These are phyloP conservation scores for Aspergillus tanneri DNA, from an alignment of 2,329 filamentous ascomycete species.

Conservation along the genomic window DNA sequence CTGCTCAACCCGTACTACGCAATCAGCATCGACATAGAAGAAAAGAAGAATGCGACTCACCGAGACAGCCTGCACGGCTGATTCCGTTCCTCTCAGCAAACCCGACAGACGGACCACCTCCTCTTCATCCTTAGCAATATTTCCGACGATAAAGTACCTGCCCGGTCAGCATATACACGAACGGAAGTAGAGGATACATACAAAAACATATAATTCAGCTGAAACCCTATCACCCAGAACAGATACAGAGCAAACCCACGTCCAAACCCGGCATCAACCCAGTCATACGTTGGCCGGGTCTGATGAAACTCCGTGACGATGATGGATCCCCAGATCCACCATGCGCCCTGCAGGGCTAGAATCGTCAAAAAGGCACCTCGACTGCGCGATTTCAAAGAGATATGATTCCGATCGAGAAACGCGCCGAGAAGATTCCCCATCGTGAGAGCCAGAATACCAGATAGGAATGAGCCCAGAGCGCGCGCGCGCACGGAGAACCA, in stretches of 20 bases:
- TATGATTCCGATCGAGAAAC: constrained; percentile 59
- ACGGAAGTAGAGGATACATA: constrained; percentile 41
- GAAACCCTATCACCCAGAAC: constrained; percentile 66
- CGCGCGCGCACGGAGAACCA: constrained; percentile 71
- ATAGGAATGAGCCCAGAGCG: constrained; percentile 69
- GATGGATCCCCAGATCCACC: constrained; percentile 71
- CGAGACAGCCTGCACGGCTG: constrained; percentile 69
- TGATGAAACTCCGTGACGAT: constrained; percentile 60
- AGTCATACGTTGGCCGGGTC: constrained; percentile 64
- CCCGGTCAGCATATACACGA: background rate
- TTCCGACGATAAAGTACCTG: constrained; percentile 68
- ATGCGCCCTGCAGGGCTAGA: constrained; percentile 59
- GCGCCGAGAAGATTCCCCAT: constrained; percentile 65
- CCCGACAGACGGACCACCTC: constrained; percentile 69
- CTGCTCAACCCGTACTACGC: constrained; percentile 63
- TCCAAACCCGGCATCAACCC: constrained; percentile 63
- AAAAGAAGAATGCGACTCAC: constrained; percentile 32
- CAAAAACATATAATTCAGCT: constrained; percentile 72
- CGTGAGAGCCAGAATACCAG: constrained; percentile 65
- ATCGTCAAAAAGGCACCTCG: constrained; percentile 56
- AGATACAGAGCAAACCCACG: constrained; percentile 66
- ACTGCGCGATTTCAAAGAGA: constrained; percentile 56
- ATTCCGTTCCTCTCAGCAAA: constrained; percentile 68
- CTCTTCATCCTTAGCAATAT: constrained; percentile 60
- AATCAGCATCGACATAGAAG: constrained; percentile 1